A percentile compares a stretch with the other conserved stretches of the same genome.
These are phyloP conservation scores for Penicillium flavigenum DNA, from an alignment of 495 filamentous ascomycete species.

Conservation along the genomic window DNA sequence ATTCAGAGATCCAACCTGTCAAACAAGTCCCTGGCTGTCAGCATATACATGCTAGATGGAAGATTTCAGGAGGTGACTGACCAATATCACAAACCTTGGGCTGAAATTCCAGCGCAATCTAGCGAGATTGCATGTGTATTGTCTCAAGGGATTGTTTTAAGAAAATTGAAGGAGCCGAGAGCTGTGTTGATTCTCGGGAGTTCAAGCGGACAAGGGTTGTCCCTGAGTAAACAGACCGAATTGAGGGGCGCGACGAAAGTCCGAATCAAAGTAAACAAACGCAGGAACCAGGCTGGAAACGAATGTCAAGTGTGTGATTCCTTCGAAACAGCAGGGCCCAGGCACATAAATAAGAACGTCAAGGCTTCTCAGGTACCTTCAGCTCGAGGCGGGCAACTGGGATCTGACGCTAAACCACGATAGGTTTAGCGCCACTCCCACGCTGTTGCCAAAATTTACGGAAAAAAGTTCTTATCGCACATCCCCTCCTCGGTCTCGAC, in stretches of 20 bases:
- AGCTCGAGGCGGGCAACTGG: conserved; percentile 27
- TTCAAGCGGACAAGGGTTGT: conserved; percentile 13
- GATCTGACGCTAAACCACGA: conserved; percentile 45
- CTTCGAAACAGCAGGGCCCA: conserved; percentile 2
- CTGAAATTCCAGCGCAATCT: conserved; percentile 14
- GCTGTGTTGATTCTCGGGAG: conserved; percentile 13
- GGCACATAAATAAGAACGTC: conserved; percentile 6
- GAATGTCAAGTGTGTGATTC: not conserved
- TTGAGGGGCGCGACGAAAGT: not conserved
- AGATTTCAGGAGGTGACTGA: conserved; percentile 3
- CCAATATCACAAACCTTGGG: conserved; percentile 11
- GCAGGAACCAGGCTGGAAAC: conserved; percentile 6
- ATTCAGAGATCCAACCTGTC: conserved; percentile 17
- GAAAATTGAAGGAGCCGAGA: conserved; percentile 7
- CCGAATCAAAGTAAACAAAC: conserved; percentile 2
- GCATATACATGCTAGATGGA: not conserved
- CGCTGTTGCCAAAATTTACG: conserved; percentile 31
- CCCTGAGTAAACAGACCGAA: conserved; percentile 11
- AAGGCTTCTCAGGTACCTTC: conserved; percentile 17
- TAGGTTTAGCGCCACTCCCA: conserved; percentile 36
- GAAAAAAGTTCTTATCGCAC: conserved; percentile 40
- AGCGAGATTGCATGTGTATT: conserved; percentile 10
- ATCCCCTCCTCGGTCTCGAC: conserved; percentile 16
- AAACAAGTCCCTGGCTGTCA: conserved; percentile 5
- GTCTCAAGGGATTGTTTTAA: conserved; percentile 1